Evolutionary conservation across 148 eudicot genomes (phyloP), one percentile per base, ranked within the genome.

Genomic region (Chenopodium berlandieri): DNA sequence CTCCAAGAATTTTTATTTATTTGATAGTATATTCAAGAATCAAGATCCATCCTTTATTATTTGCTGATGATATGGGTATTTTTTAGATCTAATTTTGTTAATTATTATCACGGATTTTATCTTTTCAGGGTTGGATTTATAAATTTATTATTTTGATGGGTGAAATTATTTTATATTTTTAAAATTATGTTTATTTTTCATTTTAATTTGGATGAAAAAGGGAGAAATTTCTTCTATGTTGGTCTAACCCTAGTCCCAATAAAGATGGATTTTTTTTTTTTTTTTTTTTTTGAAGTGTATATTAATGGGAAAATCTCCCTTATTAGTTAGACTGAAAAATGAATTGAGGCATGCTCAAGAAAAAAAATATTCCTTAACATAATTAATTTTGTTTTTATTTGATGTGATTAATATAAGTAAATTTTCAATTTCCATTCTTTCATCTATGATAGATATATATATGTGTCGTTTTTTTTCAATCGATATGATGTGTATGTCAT

Each of bases 31-130:
- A 6, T 34, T 34, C 32, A 31, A 31, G 32, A 31, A 47, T 47
- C 80, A 76, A 82, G 75, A 82, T 82, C 75, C 60, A 23, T 14
- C 60, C 71, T 30, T 22, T 68, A 40, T 56, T 56, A 3, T 81
- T 32, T 27, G 27, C 69, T 62, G 50, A 68, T 71, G 10, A 50
- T 48, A 34, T 19, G 40, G 79, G 50, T 81, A 19, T 54, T 7
- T 34, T 16, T 27, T 79, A 7, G 0, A 4, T 54, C 3, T 23
- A 50, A 20, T 73, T 11, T 58, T 34, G 0, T 32, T 22, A 0
- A 2, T 23, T 44, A 46, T 73, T 47, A 30, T 19, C 14, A 16
- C 37, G 10, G 13, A 30, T 75, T 58, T 76, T 34, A 9, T 56
- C 1, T 19, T 76, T 32, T 52, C 19, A 6, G 12, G 27, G 23